phyloP scores from a whole-genome alignment of 2,329 filamentous ascomycete genomes.

The Coleophoma cylindrospora region DNA sequence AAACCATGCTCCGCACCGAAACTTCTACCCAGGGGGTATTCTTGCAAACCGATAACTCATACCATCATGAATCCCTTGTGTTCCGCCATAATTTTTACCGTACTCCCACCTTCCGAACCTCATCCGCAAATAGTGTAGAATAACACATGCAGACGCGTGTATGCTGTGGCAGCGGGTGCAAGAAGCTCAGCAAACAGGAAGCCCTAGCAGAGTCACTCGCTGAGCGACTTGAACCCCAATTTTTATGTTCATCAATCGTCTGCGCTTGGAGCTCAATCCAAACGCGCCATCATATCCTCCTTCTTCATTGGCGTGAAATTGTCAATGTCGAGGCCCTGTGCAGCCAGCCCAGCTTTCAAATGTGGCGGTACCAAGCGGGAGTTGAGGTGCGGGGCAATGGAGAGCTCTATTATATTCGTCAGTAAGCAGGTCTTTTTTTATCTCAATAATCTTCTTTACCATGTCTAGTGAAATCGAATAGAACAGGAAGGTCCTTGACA shows the following conservation, averaged over 20 bases:
- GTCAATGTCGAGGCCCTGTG: conserved; percentile 84
- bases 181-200: conserved; percentile 21
- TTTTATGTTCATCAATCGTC: conserved; percentile 26
- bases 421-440: neutral
- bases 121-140: conserved; percentile 18
- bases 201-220: conserved; percentile 18
- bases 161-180: conserved; percentile 21
- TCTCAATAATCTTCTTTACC: conserved; percentile 47
- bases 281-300: conserved; percentile 94
- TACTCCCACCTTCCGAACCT: conserved; percentile 22
- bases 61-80: conserved; percentile 24
- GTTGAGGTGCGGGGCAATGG: conserved; percentile 88
- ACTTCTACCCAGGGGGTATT: conserved; percentile 25
- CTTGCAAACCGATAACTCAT: conserved; percentile 26
- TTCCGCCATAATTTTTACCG: conserved; percentile 19
- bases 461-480: conserved; percentile 93
- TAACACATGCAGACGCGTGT: conserved; percentile 21
- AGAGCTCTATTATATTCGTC: conserved; percentile 64
- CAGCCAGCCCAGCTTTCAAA: conserved; percentile 66
- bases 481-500: conserved; percentile 73
- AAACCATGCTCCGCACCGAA: conserved; percentile 17
- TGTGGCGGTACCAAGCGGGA: conserved; percentile 81
- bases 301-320: conserved; percentile 87
- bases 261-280: conserved; percentile 66
- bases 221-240: conserved; percentile 27